A percentile compares a stretch with the other conserved stretches of the same genome.
Conservation (phyloP, 257 asterid species). For the Hygrophila difformis region DNA sequence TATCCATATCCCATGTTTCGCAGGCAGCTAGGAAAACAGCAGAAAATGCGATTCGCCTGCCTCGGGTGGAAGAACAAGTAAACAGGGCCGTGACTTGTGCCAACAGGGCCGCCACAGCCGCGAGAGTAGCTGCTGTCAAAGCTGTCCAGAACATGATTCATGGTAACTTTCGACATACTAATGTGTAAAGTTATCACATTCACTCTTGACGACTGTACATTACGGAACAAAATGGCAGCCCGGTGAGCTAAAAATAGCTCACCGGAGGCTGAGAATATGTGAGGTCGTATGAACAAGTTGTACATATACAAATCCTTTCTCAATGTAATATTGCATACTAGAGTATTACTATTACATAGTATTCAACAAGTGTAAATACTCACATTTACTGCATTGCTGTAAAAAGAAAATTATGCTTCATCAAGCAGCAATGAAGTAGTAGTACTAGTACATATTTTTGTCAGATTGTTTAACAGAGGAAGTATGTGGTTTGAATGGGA, state of each 20-base stretch:
- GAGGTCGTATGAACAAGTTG: constrained; percentile 19
- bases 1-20: neutral
- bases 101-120: constrained; percentile 55
- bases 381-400: no score
- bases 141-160: constrained; percentile 46
- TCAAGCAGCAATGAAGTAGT: no score
- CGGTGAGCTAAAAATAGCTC: constrained; percentile 26
- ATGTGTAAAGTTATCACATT: no score
- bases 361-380: no score
- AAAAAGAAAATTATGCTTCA: no score
- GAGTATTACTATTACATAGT: no score
- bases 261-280: constrained; percentile 16
- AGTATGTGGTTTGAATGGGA: no score
- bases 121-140: constrained; percentile 56
- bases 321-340: no score
- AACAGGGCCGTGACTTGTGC: constrained; percentile 57
- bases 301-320: no score
- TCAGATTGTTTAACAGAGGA: no score
- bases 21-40: constrained; percentile 77
- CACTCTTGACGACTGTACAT: constrained; percentile 28
- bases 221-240: constrained; percentile 14
- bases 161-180: no score
- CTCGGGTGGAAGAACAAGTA: constrained; percentile 59
- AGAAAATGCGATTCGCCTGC: constrained; percentile 40
- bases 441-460: no score